phyloP scores from a whole-genome alignment of 2,329 filamentous ascomycete genomes.

The Monascus ruber region DNA sequence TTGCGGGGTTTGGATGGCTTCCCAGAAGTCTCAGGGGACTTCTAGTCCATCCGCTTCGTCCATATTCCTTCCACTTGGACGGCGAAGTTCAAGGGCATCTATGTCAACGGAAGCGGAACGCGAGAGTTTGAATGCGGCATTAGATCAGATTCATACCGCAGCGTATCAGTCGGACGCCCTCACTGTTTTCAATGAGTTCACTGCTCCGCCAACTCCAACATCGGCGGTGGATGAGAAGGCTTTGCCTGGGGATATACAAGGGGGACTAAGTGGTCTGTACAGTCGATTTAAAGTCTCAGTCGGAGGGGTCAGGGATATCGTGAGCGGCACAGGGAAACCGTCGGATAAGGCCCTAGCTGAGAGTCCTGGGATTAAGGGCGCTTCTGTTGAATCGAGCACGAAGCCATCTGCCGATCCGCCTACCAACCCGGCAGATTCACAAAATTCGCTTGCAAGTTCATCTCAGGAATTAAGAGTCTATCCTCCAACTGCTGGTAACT shows the following conservation, averaged over 20 bases:
- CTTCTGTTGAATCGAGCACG: conserved; percentile 14
- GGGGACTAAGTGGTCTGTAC: conserved; percentile 81
- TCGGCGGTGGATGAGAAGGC: conserved; percentile 56
- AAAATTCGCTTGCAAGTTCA: conserved; percentile 17
- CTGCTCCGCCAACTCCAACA: conserved; percentile 50
- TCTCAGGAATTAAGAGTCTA: conserved; percentile 27
- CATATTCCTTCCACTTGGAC: conserved; percentile 33
- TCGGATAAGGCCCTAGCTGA: conserved; percentile 18
- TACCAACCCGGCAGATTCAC: conserved; percentile 10
- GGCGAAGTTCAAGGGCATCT: conserved; percentile 40
- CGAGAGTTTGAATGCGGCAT: conserved; percentile 62
- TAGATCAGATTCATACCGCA: conserved; percentile 79
- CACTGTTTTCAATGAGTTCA: conserved; percentile 91
- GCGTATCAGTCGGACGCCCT: conserved; percentile 76
- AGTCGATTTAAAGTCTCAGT: conserved; percentile 73
- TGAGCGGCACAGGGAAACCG: conserved; percentile 22
- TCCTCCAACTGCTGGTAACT: conserved; percentile 22
- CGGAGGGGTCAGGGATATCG: conserved; percentile 52
- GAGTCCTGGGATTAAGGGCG: conserved; percentile 13
- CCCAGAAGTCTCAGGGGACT: conserved; percentile 25
- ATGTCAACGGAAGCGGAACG: conserved; percentile 50
- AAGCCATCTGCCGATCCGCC: conserved; percentile 16
- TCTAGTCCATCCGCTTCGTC: conserved; percentile 35
- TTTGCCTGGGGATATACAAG: conserved; percentile 63
- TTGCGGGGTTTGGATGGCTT: conserved; percentile 17